Evolutionary conservation across 768 basidiomycete species (phyloP).

Genomic region (Auriscalpium vulgare): DNA sequence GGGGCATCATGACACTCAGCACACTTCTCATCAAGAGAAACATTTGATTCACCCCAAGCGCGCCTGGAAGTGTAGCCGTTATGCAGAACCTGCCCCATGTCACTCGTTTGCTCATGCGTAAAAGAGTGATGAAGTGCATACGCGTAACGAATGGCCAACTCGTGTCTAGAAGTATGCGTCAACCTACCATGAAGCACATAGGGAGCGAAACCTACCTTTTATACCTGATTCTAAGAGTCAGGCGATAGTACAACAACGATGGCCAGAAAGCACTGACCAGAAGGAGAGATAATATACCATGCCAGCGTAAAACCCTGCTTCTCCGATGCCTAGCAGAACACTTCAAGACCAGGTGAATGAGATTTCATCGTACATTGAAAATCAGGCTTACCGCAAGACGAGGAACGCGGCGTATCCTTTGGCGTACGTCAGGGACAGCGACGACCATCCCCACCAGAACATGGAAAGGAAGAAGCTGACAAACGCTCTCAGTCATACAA

Average conservation of each 20-base stretch:
- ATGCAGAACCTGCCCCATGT: constrained; percentile 36
- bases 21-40: too few species aligned
- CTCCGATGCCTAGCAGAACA: constrained; percentile 52
- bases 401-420: constrained; percentile 45
- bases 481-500: neutral
- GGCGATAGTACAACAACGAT: too few species aligned
- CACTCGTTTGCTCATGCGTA: neutral
- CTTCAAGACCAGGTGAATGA: constrained; percentile 20
- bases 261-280: constrained; percentile 25
- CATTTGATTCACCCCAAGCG: constrained; percentile 35
- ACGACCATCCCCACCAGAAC: constrained; percentile 44
- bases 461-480: constrained; percentile 46
- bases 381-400: constrained; percentile 32
- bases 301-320: constrained; percentile 52
- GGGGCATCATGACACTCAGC: neutral
- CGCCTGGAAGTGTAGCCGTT: constrained; percentile 51
- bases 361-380: neutral
- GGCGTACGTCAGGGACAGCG: constrained; percentile 45
- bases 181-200: neutral
- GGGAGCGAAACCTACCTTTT: constrained; percentile 12
- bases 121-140: constrained; percentile 9
- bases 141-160: constrained; percentile 45
- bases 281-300: constrained; percentile 57
- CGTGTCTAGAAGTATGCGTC: constrained; percentile 24
- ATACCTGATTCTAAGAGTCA: constrained; percentile 19